Conservation (phyloP, 441 rosid species). For the Gossypium schwendimanii region DNA sequence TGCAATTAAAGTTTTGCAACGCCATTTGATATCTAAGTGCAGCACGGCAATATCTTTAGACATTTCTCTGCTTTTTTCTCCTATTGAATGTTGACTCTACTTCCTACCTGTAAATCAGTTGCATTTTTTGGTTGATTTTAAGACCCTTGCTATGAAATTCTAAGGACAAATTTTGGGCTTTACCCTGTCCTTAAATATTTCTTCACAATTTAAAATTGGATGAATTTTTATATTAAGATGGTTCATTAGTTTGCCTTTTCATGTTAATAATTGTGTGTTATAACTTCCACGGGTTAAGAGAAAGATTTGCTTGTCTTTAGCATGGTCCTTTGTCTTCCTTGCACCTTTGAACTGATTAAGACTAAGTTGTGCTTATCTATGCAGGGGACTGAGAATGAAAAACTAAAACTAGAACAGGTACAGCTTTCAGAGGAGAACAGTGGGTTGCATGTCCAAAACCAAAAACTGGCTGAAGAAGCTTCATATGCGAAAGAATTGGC, state of each 20-base stretch:
- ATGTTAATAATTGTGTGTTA: background rate
- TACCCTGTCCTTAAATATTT: background rate
- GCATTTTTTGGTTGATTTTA: background rate
- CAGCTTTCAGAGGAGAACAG: slow-evolving; percentile 81
- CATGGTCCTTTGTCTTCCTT: background rate
- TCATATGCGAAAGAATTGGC: slow-evolving; percentile 95
- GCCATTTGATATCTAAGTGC: background rate
- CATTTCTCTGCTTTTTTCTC: background rate
- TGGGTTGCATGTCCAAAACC: slow-evolving; percentile 72
- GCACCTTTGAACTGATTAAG: slow-evolving; percentile 5
- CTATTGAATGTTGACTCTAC: background rate
- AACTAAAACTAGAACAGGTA: slow-evolving; percentile 65
- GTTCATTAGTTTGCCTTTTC: background rate
- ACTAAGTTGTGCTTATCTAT: slow-evolving; percentile 10
- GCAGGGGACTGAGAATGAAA: slow-evolving; percentile 81
- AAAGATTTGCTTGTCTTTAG: background rate
- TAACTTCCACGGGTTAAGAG: background rate
- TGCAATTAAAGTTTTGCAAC: background rate
- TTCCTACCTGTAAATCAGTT: background rate
- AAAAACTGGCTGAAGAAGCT: slow-evolving; percentile 92
- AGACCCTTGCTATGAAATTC: background rate
- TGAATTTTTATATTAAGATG: background rate
- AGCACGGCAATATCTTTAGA: background rate
- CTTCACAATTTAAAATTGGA: background rate
- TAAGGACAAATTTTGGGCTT: background rate